Evolutionary conservation across 192 early-diverging fungal genomes (phyloP), one percentile per base, ranked within the genome.

Genomic region (Backusella parvicylindrica): DNA sequence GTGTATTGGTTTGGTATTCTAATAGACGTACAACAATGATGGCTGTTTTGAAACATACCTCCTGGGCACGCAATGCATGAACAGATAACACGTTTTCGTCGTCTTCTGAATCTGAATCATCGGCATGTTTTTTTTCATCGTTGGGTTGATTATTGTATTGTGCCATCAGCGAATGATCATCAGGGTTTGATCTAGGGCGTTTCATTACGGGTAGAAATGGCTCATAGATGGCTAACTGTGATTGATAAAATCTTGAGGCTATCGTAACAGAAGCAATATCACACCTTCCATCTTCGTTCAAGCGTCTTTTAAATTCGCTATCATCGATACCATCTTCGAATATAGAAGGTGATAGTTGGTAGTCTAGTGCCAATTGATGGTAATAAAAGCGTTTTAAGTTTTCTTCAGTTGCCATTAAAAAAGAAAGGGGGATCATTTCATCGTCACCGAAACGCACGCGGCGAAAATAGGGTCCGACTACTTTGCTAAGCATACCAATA

Each of bases 271-370:
- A 56, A 4, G 63, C 36, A 13, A 64, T 32, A 37, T 77, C 76
- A 26, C 71, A 65, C 38, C 71, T 26, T n/a, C 26, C 13, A 16
- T 73, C 70, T 23, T 56, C 31, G 2, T 40, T 40, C 18, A 77
- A 28, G 15, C 49, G 33, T 33, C 26, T 67, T n/a, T 63, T 35
- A 8, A 77, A 56, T 7, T 73, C 71, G 5, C 31, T 23, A 9
- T 77, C 71, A 15, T 43, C 30, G 1, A 77, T 38, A 2, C 64
- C 40, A 13, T 77, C 71, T 60, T 77, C 76, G 23, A 77, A 67
- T 26, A 77, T 67, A 31, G 32, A 32, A 30, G 64, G 71, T 16
- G 76, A 53, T 13, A 77, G 37, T 69, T 41, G 71, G 8, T 64
- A 67, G 18, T 77, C 71, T 4, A 32, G 47, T 15, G 70, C 47